Percentiles rank a stretch among this genome's conserved stretches.
Evolutionary conservation across 73 alveolate species (phyloP).

Genomic region (Paramecium sonneborni): DNA sequence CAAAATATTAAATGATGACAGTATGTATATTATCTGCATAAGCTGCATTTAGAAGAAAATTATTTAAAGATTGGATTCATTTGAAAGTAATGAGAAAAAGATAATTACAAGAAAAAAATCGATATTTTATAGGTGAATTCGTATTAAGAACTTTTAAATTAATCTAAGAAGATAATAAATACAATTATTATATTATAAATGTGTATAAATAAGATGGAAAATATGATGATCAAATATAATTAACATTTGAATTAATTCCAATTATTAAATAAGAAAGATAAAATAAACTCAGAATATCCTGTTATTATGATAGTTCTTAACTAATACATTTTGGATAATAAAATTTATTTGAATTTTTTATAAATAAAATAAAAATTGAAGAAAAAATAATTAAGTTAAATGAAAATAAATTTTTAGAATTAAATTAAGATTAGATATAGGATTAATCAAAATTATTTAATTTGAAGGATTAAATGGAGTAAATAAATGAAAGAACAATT

Average conservation of each 20-base stretch:
- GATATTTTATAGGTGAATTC: not conserved
- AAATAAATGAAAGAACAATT: not conserved
- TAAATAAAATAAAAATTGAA: not conserved
- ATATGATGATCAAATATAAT: not conserved
- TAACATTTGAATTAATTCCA: conserved; percentile 42
- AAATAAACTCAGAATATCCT: not conserved
- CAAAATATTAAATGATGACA: not conserved
- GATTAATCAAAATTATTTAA: not conserved
- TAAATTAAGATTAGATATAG: not conserved
- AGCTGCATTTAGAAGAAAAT: not conserved
- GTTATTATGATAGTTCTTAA: not conserved
- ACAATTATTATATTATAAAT: not conserved
- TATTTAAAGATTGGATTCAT: not conserved
- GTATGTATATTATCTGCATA: not conserved
- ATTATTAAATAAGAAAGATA: not conserved
- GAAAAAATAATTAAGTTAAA: not conserved
- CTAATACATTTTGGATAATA: not conserved
- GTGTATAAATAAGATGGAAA: not conserved
- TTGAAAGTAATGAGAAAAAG: not conserved
- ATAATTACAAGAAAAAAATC: not conserved
- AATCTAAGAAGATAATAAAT: not conserved
- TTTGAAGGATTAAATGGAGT: not conserved
- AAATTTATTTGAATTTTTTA: not conserved
- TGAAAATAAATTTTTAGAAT: not conserved
- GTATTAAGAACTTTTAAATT: not conserved